Base-by-base conservation (phyloP, 1,139 yeast genomes). In the Sugiyamaella sp. region DNA sequence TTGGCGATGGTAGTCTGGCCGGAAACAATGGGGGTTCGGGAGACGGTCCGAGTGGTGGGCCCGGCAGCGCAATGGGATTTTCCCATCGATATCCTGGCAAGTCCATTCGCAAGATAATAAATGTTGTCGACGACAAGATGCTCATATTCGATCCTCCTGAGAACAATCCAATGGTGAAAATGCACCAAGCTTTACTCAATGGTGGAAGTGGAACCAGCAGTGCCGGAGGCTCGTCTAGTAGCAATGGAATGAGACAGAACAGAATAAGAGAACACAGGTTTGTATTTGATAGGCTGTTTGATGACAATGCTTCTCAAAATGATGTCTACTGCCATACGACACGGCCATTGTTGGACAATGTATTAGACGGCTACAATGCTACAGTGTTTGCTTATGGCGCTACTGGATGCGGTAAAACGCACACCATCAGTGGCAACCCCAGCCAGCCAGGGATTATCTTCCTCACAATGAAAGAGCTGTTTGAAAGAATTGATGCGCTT, bases 351-450 rank as follows among this genome's bases (percentile, higher is more conserved):
- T 72, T 91, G 6, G 90, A 85, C 58, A 80, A 86, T 42, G 84
- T 89, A 0, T 69, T 91, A 45, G 95, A 87, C 60, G 97, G 97
- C 0, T 89, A 76, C 69, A 89, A 91, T 69, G 86, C 96, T 4
- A 90, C 97, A 0, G 90, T 91, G 0, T 93, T 93, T 74, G 98
- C 99, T 1, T 93, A 93, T 67, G 99, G 99, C 1, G 97, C 97
- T 24, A 90, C 99, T 0, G 99, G 99, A 0, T 93, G 98, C 69
- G 99, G 99, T n/a, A 91, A 91, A 67, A 90, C 98, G 0, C 90
- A 86, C 67, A 91, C 98, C 0, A 88, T 91, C 40, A 80, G 85
- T 69, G 97, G 98, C 0, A 80, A 84, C 0, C 78, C 84, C 0
- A 78, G 79, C 1, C 74, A 80, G 35, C 97, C 97, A 0, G 98